phyloP scores from a whole-genome alignment of 129 eudicot genomes.

The Cynara cardunculus region DNA sequence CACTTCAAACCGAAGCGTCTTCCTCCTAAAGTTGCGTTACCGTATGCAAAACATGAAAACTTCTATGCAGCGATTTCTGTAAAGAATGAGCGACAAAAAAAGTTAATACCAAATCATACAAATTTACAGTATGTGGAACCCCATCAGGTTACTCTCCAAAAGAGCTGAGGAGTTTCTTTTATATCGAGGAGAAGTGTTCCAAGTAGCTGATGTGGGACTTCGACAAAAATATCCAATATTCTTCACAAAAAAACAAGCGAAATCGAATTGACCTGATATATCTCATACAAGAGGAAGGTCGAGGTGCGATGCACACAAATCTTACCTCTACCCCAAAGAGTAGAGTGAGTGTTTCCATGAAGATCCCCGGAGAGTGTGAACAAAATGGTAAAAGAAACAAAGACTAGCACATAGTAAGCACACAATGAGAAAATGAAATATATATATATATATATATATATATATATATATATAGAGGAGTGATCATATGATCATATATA shows the following conservation, averaged over 20 bases:
- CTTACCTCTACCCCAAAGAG: background rate
- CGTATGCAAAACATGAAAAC: conserved; percentile 43
- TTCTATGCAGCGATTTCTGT: conserved; percentile 78
- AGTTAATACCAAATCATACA: background rate
- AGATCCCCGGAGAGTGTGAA: background rate
- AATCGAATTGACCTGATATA: background rate
- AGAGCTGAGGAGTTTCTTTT: background rate
- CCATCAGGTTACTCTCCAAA: background rate
- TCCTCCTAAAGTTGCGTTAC: conserved; percentile 53
- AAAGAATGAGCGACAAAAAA: background rate
- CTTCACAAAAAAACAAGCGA: background rate
- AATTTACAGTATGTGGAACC: background rate
- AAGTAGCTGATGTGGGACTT: background rate
- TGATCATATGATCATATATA: too few species aligned
- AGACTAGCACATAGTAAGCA: background rate
- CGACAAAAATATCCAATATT: background rate
- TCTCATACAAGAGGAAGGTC: background rate
- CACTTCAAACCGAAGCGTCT: conserved; percentile 28
- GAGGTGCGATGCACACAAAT: background rate
- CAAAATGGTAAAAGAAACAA: background rate
- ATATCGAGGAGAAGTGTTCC: background rate
- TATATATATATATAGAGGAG: too few species aligned
- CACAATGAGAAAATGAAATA: background rate
- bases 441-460: too few species aligned
- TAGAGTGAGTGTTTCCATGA: background rate